Evolutionary conservation across 805 yeast species (phyloP), one percentile per base, ranked within the genome.

Genomic region (Candida patagonica): DNA sequence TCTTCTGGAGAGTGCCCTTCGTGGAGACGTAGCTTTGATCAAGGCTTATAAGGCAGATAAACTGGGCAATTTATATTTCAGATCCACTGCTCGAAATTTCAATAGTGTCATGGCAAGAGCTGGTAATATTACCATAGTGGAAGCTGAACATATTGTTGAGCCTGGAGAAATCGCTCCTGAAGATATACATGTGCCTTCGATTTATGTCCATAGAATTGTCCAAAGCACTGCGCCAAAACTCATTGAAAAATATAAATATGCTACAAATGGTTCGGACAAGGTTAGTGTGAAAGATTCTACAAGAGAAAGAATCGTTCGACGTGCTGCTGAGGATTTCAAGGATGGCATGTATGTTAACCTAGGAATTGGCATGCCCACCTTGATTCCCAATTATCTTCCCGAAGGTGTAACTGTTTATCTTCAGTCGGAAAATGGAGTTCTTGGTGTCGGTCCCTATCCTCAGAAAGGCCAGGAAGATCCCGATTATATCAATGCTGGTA

Each of bases 351-450:
- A 60, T 36, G 73, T 65, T 40, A 70, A 70, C 45, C 55, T 69
- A 32, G 76, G 75, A 12, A 66, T 69, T 15, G 75, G 75, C n/a
- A 58, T 70, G 60, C 75, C 74, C 5, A 70, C 73, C 1, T 52
- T 70, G 40, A 68, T 71, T 5, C 70, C 73, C 9, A 60, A 51
- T 42, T 68, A 53, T 48, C 50, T 70, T 26, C 63, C 66, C 10
- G 44, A 46, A 8, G 60, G 48, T 7, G 54, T 65, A 22, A 55
- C 57, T 23, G 70, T 70, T 26, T 59, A 59, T 6, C 58, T 70
- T 43, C 74, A 70, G 55, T 60, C 68, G 10, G 74, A 70, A 51
- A 70, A 71, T 45, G 75, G 76, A 9, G 56, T 70, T 23, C 58
- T 70, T 15, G 74, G 75, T 3, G 55, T 70, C 32, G 76, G 75